These are phyloP conservation scores for Aleurites moluccanus DNA, from an alignment of 441 rosid species.

Conservation along the genomic window DNA sequence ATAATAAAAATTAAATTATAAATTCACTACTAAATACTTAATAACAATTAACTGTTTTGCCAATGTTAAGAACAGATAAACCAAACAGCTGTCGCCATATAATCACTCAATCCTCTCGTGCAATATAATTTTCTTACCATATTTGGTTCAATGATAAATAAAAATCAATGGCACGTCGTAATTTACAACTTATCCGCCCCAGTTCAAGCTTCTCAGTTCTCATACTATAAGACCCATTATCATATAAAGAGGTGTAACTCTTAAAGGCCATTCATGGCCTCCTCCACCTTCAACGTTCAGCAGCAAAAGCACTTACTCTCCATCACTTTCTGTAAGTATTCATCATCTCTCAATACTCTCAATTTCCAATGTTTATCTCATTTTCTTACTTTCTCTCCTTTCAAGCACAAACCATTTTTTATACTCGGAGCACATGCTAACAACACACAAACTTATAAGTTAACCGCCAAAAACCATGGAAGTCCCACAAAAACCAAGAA, in stretches of 20 bases:
- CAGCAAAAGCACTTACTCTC: constrained; percentile 31
- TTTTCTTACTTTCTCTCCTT: constrained; percentile 24
- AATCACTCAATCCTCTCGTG: too few species aligned
- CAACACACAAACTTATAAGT: constrained; percentile 26
- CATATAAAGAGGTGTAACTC: background rate
- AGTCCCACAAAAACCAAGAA: constrained; percentile 15
- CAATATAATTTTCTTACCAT: too few species aligned
- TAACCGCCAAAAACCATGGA: constrained; percentile 34
- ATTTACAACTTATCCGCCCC: background rate
- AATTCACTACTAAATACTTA: too few species aligned
- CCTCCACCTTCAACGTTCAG: constrained; percentile 29
- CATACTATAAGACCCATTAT: background rate
- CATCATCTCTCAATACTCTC: constrained; percentile 22
- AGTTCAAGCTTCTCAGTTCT: background rate
- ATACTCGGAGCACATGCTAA: constrained; percentile 13
- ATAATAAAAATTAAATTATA: too few species aligned
- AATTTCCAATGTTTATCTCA: constrained; percentile 27
- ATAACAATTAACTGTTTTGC: too few species aligned
- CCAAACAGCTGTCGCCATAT: too few species aligned
- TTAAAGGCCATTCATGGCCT: constrained; percentile 64
- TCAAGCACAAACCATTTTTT: constrained; percentile 24
- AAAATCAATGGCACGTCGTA: background rate
- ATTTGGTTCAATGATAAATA: too few species aligned
- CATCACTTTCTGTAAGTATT: constrained; percentile 30
- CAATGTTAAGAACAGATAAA: too few species aligned